phyloP scores from a whole-genome alignment of 352 stramenopile genomes.

The Blastocystis hominis region DNA sequence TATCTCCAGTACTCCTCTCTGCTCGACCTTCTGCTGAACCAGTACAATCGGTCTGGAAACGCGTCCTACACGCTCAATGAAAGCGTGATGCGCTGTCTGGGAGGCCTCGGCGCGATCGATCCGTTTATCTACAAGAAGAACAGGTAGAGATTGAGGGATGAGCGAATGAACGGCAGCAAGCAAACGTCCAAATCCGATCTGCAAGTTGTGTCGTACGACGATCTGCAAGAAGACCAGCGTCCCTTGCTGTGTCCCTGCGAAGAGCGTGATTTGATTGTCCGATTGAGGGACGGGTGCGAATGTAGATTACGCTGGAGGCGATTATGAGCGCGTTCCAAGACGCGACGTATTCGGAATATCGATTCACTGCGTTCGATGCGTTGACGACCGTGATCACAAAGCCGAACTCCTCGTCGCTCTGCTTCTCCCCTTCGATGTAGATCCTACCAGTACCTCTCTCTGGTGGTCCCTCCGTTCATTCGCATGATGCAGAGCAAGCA shows the following conservation, averaged over 20 bases:
- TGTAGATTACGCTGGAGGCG: conserved; percentile 91
- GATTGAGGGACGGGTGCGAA: conserved; percentile 73
- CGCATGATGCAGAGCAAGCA: conserved; percentile 77
- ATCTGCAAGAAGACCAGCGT: conserved; percentile 26
- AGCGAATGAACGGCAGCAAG: background rate
- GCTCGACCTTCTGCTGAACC: conserved; percentile 57
- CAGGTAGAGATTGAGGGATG: background rate
- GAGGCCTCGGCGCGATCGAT: conserved; percentile 60
- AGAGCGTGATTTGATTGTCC: conserved; percentile 64
- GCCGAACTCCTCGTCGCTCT: background rate
- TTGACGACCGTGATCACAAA: conserved; percentile 90
- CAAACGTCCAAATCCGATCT: conserved; percentile 61
- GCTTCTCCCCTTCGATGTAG: conserved; percentile 80
- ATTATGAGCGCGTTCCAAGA: conserved; percentile 89
- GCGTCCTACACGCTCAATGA: conserved; percentile 56
- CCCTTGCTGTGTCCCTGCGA: background rate
- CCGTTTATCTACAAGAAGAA: conserved; percentile 58
- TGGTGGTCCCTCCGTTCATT: conserved; percentile 91
- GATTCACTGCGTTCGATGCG: conserved; percentile 90
- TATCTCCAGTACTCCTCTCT: conserved; percentile 58
- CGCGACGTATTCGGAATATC: conserved; percentile 82
- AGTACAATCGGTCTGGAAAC: conserved; percentile 46
- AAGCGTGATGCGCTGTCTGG: conserved; percentile 57
- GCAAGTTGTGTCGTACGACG: conserved; percentile 64
- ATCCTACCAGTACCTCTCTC: conserved; percentile 87